These are phyloP conservation scores for Talaromyces thailandensis DNA, from an alignment of 495 filamentous ascomycete species.

Conservation along the genomic window DNA sequence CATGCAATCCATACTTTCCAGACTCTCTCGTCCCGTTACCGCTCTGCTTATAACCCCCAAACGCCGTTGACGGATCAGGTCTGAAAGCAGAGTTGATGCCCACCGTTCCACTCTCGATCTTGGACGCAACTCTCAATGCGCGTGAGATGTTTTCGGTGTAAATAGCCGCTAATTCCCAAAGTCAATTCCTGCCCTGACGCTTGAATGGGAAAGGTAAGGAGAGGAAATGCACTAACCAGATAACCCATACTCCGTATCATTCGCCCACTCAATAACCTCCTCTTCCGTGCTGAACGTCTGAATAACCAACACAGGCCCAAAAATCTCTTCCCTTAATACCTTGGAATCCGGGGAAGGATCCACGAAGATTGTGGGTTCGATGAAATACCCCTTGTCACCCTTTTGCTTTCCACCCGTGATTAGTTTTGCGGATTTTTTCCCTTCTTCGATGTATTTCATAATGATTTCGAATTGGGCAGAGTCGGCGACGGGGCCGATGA, in stretches of 20 bases:
- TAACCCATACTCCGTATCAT: constrained; percentile 40
- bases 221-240: constrained; percentile 10
- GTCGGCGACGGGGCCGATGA: background rate
- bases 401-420: background rate
- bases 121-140: background rate
- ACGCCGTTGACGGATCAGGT: constrained; percentile 17
- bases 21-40: constrained; percentile 13
- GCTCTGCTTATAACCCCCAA: constrained; percentile 44
- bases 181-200: background rate
- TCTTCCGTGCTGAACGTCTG: constrained; percentile 45
- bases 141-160: background rate
- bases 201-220: background rate
- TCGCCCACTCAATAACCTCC: constrained; percentile 39
- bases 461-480: background rate
- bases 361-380: constrained; percentile 39
- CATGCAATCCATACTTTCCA: background rate
- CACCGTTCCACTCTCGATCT: background rate
- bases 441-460: background rate
- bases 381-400: constrained; percentile 21
- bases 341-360: constrained; percentile 28
- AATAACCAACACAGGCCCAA: constrained; percentile 42
- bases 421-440: background rate
- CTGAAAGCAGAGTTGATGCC: background rate
- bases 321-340: constrained; percentile 43
- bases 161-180: background rate